A percentile compares a stretch with the other conserved stretches of the same genome.
These are phyloP conservation scores for Phytophthora podocarpi DNA, from an alignment of 352 stramenopile species.

Conservation along the genomic window DNA sequence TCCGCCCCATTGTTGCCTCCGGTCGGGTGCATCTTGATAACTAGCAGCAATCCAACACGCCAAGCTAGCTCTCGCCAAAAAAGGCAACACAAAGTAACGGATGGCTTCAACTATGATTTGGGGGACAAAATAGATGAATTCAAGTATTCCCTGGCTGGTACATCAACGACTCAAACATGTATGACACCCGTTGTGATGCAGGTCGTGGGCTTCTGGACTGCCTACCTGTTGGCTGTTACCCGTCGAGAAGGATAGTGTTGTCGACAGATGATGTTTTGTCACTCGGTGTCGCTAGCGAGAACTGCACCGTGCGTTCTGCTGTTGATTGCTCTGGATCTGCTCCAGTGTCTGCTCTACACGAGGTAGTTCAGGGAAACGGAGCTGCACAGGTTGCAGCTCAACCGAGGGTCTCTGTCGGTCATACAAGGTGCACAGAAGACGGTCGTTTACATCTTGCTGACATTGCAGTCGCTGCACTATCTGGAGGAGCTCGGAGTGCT, in stretches of 20 bases:
- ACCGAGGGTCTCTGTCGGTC: neutral
- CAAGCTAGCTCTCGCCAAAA: conserved; percentile 10
- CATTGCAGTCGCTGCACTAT: conserved; percentile 1
- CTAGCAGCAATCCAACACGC: no score
- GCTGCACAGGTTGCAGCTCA: neutral
- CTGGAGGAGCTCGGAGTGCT: neutral
- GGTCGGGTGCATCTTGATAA: conserved; percentile 25
- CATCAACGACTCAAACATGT: no score
- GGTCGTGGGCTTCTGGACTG: no score
- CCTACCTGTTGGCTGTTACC: no score
- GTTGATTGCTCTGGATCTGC: neutral
- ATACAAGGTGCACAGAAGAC: conserved; percentile 10
- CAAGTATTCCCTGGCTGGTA: no score
- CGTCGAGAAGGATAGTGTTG: no score
- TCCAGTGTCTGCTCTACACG: neutral
- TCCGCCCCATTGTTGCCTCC: conserved; percentile 54
- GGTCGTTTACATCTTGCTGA: conserved; percentile 2
- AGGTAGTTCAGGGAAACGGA: neutral
- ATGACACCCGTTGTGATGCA: no score
- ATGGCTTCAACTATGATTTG: conserved; percentile 20
- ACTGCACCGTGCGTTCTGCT: no score
- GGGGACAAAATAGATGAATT: no score
- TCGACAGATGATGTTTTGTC: no score
- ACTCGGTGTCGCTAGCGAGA: no score
- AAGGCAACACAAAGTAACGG: conserved; percentile 22